Evolutionary conservation across 768 basidiomycete genomes (phyloP).

Genomic region (Cystobasidium onofrii): DNA sequence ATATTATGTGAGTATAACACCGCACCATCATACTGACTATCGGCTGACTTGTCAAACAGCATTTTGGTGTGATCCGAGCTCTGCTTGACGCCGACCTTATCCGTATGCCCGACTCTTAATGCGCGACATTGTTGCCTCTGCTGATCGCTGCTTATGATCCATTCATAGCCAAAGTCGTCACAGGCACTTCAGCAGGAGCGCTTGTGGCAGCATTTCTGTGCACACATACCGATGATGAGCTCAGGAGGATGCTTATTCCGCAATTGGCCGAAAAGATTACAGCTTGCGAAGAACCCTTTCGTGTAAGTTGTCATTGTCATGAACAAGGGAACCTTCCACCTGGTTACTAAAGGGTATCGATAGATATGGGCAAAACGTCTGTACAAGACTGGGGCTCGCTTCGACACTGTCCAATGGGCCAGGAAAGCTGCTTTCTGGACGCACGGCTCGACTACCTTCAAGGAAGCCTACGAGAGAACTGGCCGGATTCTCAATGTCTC

Average conservation of each 20-base stretch:
- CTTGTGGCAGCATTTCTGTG: conserved; percentile 63
- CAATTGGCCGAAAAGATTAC: conserved; percentile 70
- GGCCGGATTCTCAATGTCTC: conserved; percentile 79
- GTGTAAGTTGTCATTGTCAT: not conserved
- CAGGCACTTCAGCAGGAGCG: conserved; percentile 89
- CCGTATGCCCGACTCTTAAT: conserved; percentile 43
- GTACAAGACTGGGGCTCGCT: conserved; percentile 83
- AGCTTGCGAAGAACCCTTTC: conserved; percentile 44
- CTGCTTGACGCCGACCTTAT: conserved; percentile 76
- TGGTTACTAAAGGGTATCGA: not conserved
- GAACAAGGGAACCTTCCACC: not conserved
- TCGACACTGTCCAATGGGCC: conserved; percentile 84
- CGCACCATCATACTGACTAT: not conserved
- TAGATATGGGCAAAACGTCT: conserved; percentile 49
- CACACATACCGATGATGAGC: conserved; percentile 79
- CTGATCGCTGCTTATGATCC: not conserved
- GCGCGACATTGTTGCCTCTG: no score
- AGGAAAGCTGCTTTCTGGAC: conserved; percentile 85
- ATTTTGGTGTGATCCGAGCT: conserved; percentile 83
- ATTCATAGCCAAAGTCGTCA: conserved; percentile 66
- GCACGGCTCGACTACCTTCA: conserved; percentile 83
- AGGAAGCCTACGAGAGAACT: conserved; percentile 84
- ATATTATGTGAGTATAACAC: conserved; percentile 49
- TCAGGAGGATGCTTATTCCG: conserved; percentile 67
- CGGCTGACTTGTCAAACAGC: conserved; percentile 42